phyloP scores from a whole-genome alignment of 2,329 filamentous ascomycete species.

The Colletotrichum theobromicola region DNA sequence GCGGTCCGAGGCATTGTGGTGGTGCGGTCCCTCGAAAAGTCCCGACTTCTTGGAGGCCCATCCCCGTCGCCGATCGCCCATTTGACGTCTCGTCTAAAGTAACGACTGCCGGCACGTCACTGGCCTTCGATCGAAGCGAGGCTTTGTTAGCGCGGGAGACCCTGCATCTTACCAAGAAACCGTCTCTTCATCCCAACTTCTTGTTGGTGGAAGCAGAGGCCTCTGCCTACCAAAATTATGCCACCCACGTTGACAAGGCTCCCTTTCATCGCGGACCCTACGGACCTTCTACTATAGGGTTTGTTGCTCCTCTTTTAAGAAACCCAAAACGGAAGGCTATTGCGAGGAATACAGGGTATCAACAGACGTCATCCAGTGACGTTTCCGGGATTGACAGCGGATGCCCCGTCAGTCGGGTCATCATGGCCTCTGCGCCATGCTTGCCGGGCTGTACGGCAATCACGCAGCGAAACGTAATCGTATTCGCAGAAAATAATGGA shows the following conservation, averaged over 20 bases:
- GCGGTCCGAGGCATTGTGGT: not conserved
- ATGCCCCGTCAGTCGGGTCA: not conserved
- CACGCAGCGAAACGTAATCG: not conserved
- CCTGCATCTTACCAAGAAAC: not conserved
- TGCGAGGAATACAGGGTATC: not conserved
- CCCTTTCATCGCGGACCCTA: not conserved
- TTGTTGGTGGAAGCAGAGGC: not conserved
- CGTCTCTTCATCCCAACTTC: not conserved
- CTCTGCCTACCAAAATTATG: not conserved
- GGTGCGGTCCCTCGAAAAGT: not conserved
- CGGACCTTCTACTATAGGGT: not conserved
- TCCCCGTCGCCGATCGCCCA: not conserved
- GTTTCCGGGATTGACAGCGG: not conserved
- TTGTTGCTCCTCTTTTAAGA: not conserved
- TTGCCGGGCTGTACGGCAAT: not conserved
- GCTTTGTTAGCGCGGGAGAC: not conserved
- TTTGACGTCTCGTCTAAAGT: constrained; percentile 8
- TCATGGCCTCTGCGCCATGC: not conserved
- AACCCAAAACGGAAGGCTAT: not conserved
- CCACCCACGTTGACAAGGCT: not conserved
- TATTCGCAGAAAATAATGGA: not conserved
- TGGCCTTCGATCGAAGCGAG: not conserved
- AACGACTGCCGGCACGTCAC: not conserved
- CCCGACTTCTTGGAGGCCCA: not conserved
- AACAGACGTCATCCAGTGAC: not conserved